Conservation (phyloP, 192 early-diverging fungal genomes). For the Gryganskiella cystojenkinii region DNA sequence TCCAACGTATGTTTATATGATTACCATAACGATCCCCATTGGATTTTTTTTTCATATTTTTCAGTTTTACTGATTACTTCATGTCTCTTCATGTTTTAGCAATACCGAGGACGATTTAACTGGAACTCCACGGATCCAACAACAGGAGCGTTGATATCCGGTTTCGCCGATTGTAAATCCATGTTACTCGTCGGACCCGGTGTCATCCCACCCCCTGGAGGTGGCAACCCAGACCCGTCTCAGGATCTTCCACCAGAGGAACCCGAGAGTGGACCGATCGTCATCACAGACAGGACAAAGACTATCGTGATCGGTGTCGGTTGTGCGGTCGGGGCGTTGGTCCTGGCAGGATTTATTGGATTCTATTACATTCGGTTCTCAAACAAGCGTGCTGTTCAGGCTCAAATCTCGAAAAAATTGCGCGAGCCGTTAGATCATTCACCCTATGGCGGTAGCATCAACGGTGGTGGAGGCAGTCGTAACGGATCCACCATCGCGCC, state of each 20-base stretch:
- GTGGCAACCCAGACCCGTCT: neutral
- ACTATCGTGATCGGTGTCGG: constrained; percentile 36
- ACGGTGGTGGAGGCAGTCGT: constrained; percentile 7
- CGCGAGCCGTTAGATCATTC: constrained; percentile 13
- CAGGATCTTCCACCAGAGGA: constrained; percentile 1
- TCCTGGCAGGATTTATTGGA: constrained; percentile 29
- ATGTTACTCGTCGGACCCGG: constrained; percentile 29
- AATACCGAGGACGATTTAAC: constrained; percentile 31
- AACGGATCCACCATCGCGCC: too few relatives aligned
- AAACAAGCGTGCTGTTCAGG: constrained; percentile 30
- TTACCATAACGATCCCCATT: neutral
- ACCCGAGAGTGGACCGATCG: neutral
- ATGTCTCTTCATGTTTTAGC: constrained; percentile 7
- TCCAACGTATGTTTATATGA: constrained; percentile 16
- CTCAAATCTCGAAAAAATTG: constrained; percentile 6
- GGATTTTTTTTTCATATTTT: neutral
- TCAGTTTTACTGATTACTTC: too few relatives aligned
- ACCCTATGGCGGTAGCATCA: neutral
- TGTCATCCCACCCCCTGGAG: neutral
- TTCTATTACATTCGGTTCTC: constrained; percentile 45
- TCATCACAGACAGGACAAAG: constrained; percentile 28
- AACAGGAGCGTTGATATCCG: neutral
- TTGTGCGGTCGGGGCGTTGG: constrained; percentile 26
- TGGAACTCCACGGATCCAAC: constrained; percentile 20
- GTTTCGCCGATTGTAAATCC: constrained; percentile 15